Evolutionary conservation across 129 eudicot species (phyloP).

Genomic region (Tagetes erecta): DNA sequence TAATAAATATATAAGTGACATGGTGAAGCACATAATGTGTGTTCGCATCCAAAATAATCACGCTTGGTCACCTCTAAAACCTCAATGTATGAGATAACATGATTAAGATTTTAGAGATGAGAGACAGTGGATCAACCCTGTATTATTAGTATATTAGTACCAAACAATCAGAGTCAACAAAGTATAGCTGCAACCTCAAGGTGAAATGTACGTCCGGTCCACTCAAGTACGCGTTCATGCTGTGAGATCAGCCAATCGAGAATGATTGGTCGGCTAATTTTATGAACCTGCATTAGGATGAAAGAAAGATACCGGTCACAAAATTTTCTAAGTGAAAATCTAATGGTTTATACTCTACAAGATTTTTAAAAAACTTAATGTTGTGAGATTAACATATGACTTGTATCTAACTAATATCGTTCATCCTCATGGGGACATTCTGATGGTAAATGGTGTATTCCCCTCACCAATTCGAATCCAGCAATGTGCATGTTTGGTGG

Average conservation of each 20-base stretch:
- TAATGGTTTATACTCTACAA: conserved; percentile 11
- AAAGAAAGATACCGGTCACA: conserved; percentile 18
- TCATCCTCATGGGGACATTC: background rate
- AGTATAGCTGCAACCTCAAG: conserved; percentile 64
- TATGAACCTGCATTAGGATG: conserved; percentile 58
- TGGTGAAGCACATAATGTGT: conserved; percentile 10
- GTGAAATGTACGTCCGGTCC: conserved; percentile 85
- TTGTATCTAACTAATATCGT: conserved; percentile 2
- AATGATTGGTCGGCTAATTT: conserved; percentile 66
- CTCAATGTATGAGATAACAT: conserved; percentile 6
- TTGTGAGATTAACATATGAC: background rate
- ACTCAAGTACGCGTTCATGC: conserved; percentile 74
- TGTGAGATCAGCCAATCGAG: conserved; percentile 94
- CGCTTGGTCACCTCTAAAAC: background rate
- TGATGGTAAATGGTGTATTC: too few species aligned
- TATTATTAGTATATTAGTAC: background rate
- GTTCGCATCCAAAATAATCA: background rate
- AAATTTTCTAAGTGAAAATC: conserved; percentile 4
- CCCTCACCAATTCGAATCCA: too few species aligned
- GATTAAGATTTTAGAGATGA: background rate
- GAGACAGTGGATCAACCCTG: background rate
- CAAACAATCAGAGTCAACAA: conserved; percentile 10
- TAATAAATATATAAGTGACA: conserved; percentile 10
- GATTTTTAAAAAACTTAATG: background rate
- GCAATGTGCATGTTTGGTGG: too few species aligned